Evolutionary conservation across 192 early-diverging fungal genomes (phyloP).

Genomic region (Coemansia sp.): DNA sequence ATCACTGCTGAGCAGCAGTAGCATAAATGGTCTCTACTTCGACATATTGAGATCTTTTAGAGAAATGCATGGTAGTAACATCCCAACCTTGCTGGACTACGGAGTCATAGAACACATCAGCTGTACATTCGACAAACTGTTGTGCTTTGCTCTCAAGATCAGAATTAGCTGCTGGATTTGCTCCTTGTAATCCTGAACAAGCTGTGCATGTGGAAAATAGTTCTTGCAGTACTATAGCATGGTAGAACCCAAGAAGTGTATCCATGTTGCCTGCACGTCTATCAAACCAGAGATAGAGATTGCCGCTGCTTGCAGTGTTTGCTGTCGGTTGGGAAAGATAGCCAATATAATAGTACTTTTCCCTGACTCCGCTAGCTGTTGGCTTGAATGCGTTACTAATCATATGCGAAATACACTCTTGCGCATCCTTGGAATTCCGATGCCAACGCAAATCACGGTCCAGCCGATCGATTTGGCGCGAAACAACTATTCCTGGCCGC

Average conservation of each 20-base stretch:
- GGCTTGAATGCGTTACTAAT: slow-evolving; percentile 20
- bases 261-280: slow-evolving; percentile 17
- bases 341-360: slow-evolving; percentile 36
- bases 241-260: slow-evolving; percentile 35
- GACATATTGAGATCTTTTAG: slow-evolving; percentile 21
- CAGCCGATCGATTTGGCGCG: slow-evolving; percentile 12
- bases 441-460: slow-evolving; percentile 2
- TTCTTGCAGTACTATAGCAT: slow-evolving; percentile 16
- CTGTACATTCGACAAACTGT: slow-evolving; percentile 2
- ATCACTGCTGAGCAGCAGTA: background rate
- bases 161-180: background rate
- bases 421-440: background rate
- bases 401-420: slow-evolving; percentile 18
- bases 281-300: slow-evolving; percentile 33
- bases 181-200: background rate
- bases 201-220: background rate
- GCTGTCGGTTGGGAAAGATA: slow-evolving; percentile 12
- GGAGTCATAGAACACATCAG: slow-evolving; percentile 12
- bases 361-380: background rate
- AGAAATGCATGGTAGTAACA: slow-evolving; percentile 28
- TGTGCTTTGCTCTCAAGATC: background rate
- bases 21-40: slow-evolving; percentile 6
- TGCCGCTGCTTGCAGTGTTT: slow-evolving; percentile 3
- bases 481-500: slow-evolving; percentile 29
- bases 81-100: slow-evolving; percentile 35